Conservation (phyloP, 2,329 filamentous ascomycete genomes). For the Xylariaceae sp. region DNA sequence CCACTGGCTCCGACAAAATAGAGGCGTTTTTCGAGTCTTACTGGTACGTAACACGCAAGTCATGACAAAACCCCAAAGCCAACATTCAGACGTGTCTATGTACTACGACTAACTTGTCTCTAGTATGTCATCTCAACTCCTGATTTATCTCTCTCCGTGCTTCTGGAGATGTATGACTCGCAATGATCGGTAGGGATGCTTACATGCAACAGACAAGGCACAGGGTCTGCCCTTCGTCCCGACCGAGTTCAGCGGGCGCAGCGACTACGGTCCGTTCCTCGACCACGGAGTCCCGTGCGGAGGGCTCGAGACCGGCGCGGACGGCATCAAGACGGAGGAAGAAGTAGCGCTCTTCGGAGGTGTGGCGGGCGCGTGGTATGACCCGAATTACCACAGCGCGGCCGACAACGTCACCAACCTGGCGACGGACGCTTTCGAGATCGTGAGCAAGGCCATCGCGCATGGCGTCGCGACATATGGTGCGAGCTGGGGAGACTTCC, state of each 20-base stretch:
- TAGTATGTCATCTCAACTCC: too few species aligned
- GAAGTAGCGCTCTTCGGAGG: constrained; percentile 51
- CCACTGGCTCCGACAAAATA: constrained; percentile 50
- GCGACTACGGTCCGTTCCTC: constrained; percentile 57
- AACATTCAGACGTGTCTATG: too few species aligned
- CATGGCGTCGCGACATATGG: constrained; percentile 48
- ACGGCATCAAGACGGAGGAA: constrained; percentile 52
- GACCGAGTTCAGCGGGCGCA: constrained; percentile 43
- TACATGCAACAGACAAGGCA: too few species aligned
- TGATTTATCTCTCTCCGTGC: too few species aligned
- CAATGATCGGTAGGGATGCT: too few species aligned
- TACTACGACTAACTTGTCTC: too few species aligned
- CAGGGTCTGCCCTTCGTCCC: background rate
- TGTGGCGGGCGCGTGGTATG: constrained; percentile 47
- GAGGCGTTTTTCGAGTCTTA: constrained; percentile 48
- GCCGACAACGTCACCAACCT: constrained; percentile 51
- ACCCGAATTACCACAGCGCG: constrained; percentile 52
- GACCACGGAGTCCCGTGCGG: constrained; percentile 50
- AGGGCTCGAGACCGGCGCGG: constrained; percentile 57
- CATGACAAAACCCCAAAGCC: too few species aligned
- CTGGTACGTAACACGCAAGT: too few species aligned
- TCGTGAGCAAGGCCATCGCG: constrained; percentile 52
- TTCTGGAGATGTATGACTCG: too few species aligned
- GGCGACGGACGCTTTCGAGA: constrained; percentile 47
- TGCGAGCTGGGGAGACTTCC: constrained; percentile 40